phyloP scores from a whole-genome alignment of 2,329 filamentous ascomycete genomes.

The Monilinia fructigena region DNA sequence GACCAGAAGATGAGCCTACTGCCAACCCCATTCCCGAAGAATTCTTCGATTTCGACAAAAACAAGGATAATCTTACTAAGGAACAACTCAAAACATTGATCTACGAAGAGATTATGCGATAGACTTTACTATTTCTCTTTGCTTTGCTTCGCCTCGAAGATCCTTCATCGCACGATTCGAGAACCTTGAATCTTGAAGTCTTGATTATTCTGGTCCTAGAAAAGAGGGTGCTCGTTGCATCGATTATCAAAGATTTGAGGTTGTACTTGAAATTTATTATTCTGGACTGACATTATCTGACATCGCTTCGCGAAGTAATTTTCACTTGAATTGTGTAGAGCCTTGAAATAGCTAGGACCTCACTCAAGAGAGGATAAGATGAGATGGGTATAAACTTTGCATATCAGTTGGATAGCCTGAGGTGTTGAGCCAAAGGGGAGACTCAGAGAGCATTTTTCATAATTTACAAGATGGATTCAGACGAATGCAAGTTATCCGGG shows the following conservation, averaged over 20 bases:
- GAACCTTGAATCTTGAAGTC: constrained; percentile 12
- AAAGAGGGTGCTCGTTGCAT: neutral
- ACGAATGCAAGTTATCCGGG: neutral
- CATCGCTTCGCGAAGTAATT: neutral
- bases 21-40: constrained; percentile 96
- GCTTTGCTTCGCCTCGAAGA: constrained; percentile 15
- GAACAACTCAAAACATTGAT: constrained; percentile 97
- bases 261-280: constrained; percentile 8
- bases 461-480: constrained; percentile 7
- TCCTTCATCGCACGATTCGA: constrained; percentile 11
- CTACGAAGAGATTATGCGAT: constrained; percentile 83
- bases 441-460: constrained; percentile 16
- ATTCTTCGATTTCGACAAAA: constrained; percentile 99
- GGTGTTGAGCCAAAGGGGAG: neutral
- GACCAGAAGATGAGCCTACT: constrained; percentile 96
- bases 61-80: constrained; percentile 98
- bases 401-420: constrained; percentile 14
- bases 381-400: constrained; percentile 9
- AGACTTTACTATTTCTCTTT: constrained; percentile 22
- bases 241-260: constrained; percentile 11
- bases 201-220: constrained; percentile 13
- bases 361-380: neutral
- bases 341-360: constrained; percentile 1
- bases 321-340: constrained; percentile 7
- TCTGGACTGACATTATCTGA: constrained; percentile 13